Evolutionary conservation across 768 basidiomycete species (phyloP), one percentile per base, ranked within the genome.

Genomic region (Coprinellus micaceus): DNA sequence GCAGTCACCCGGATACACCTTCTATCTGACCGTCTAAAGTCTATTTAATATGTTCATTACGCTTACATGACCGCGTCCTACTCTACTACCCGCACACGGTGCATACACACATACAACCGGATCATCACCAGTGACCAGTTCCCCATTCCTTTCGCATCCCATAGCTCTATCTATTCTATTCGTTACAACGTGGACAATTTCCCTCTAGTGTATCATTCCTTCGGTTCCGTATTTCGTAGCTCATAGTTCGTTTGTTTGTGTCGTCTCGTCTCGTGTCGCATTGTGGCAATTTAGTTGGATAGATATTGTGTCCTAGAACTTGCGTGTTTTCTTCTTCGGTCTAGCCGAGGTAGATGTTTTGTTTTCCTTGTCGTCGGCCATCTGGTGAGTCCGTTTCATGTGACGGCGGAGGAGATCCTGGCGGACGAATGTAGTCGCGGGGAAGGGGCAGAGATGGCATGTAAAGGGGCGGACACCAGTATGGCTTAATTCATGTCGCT

Each of bases 391-490:
- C 54, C 82, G 77, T 61, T 79, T 81, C 70, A 82, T 69, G 64
- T 89, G 87, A 59, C 87, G 77, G 63, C 78, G 84, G 53, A 88
- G 73, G 29, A 89, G 76, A 63, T 89, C 87, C 64, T 84, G 84
- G 41, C 87, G 81, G 45, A 82, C 82, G 56, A 87, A 89, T 29
- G 78, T 76, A 54, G 78, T 75, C 40, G 74, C 74, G 2, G 71
- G 71, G 28, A 60, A 62, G 6, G 76, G 71, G 53, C 87, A 89
- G 37, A 83, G 69, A 49, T 75, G 63, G 57, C 88, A 89, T 21
- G 72, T 70, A 59, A 80, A 87, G 6, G 86, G 86, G 57, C 84
- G 79, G 39, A 68, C 60, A 13, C 82, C 83, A 11, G 73, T 79
- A 63, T 89, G 87, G 57, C 81, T 83, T 13, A 82, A 75, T 66